Base-by-base conservation (phyloP, 2,329 filamentous ascomycete genomes). In the Phialocephala sp. region DNA sequence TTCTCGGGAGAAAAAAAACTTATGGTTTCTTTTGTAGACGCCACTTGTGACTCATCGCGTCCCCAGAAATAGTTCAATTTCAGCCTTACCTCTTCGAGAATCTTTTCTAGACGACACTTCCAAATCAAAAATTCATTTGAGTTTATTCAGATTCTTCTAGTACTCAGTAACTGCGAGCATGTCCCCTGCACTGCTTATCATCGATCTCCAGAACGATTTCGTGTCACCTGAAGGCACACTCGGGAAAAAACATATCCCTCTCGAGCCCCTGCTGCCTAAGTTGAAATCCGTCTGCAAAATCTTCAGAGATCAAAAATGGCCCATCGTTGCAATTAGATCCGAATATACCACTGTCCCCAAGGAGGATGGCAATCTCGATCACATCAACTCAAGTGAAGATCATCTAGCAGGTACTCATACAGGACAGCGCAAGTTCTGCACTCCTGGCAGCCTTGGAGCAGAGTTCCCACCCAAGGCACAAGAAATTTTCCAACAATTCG, bases 151-250 rank as follows among this genome's bases (percentile, higher is more conserved):
- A n/a, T n/a, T n/a, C n/a, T n/a, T n/a, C n/a, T n/a, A n/a, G n/a
- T 32, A 32, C 27, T 32, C 6, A 32, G 27, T 3, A 32, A 32
- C 15, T 60, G 18, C 15, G 11, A 52, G 9, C 1, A 52, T 52
- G 47, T 52, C 47, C 15, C 47, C 22, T 12, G 22, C 22, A 20
- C 24, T 52, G 4, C 3, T 52, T 27, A 52, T 52, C 18, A 52
- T 52, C 47, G 47, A 52, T 52, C 47, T 52, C 12, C 47, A 52
- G 15, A 52, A 52, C 15, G 47, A 52, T 18, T 52, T 52, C 22
- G 22, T 52, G 47, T 52, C 47, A 20, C 47, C 47, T 32, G 47
- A 52, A 11, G 47, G 47, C 22, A 14, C 6, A 24, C 45, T 50
- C 20, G 14, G 24, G 20, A 52, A 52, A 12, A 52, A 52, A 18